A percentile compares a stretch with the other conserved stretches of the same genome.
Evolutionary conservation across 805 yeast genomes (phyloP).

Genomic region (Metschnikowia drakensbergensis): DNA sequence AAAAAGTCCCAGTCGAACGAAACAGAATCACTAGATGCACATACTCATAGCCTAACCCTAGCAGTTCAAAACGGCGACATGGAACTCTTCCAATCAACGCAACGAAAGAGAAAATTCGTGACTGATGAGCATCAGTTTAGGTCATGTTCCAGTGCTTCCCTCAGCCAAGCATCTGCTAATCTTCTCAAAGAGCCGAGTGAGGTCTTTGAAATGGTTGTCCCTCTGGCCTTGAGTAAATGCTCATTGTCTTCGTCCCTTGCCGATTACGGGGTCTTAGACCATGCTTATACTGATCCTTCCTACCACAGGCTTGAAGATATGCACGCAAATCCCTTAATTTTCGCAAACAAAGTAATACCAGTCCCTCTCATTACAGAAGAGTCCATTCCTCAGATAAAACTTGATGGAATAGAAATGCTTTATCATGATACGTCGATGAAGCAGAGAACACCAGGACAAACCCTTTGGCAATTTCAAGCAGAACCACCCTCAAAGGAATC

Average conservation of each 20-base stretch:
- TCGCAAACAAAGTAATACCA: constrained; percentile 62
- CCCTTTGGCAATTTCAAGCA: constrained; percentile 43
- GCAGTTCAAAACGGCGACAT: constrained; percentile 7
- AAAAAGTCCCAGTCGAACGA: neutral
- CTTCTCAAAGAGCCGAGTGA: constrained; percentile 9
- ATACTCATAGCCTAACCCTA: neutral
- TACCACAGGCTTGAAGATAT: constrained; percentile 53
- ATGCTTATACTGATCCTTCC: constrained; percentile 59
- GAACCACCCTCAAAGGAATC: constrained; percentile 47
- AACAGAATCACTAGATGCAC: neutral
- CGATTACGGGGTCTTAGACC: constrained; percentile 43
- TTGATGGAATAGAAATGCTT: neutral
- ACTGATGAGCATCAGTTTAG: neutral
- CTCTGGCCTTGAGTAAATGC: constrained; percentile 17
- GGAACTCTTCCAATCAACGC: constrained; percentile 13
- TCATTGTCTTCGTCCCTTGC: constrained; percentile 33
- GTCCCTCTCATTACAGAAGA: constrained; percentile 36
- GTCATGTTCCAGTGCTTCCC: neutral
- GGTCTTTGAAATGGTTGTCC: constrained; percentile 22
- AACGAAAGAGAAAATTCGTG: constrained; percentile 1
- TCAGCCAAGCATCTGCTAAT: constrained; percentile 9
- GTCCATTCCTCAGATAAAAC: neutral
- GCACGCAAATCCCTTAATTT: constrained; percentile 52
- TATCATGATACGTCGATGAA: neutral
- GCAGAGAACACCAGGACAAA: neutral